phyloP scores from a whole-genome alignment of 805 yeast genomes.

The Candida orba region DNA sequence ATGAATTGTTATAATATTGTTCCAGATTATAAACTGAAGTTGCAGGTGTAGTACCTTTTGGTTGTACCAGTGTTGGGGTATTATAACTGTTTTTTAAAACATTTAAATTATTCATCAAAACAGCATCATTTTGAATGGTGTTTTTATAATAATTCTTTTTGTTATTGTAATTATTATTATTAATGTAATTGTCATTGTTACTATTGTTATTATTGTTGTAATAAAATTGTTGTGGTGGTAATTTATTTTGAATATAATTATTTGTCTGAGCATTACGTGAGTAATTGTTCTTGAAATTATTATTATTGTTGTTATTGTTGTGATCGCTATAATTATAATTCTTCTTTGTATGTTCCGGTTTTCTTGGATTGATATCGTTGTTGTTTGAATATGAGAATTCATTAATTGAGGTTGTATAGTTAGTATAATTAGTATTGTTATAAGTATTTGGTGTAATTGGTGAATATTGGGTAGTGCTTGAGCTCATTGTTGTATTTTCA shows the following conservation, averaged over 20 bases:
- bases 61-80: not conserved
- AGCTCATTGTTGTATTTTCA: no score
- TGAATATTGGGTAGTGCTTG: no score
- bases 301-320: not conserved
- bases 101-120: not conserved
- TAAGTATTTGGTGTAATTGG: no score
- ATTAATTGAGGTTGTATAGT: not conserved
- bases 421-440: not conserved
- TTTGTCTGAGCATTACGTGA: not conserved
- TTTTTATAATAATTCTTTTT: not conserved
- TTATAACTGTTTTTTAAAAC: not conserved
- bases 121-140: not conserved
- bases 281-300: not conserved
- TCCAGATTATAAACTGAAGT: not conserved
- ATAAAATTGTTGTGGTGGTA: no score
- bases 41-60: not conserved
- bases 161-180: not conserved
- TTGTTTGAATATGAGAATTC: not conserved
- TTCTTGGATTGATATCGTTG: not conserved
- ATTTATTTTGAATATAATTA: not conserved
- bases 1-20: conserved; percentile 1
- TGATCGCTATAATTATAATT: not conserved
- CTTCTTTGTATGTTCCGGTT: not conserved
- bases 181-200: conserved; percentile 2
- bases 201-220: conserved; percentile 1